Conservation (phyloP, 139 green algal species). For the Ostreobium quekettii region DNA sequence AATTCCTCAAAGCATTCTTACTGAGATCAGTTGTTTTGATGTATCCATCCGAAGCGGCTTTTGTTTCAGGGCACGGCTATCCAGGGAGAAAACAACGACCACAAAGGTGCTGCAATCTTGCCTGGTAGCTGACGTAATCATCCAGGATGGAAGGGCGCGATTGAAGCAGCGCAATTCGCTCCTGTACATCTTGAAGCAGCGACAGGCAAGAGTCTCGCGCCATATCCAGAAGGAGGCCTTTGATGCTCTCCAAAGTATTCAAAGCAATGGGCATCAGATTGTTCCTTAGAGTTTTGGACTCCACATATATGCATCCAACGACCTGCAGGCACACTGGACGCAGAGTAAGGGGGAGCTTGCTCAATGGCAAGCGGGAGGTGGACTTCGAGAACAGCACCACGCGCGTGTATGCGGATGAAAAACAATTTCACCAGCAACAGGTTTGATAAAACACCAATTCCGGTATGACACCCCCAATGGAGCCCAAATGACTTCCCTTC, state of each 20-base stretch:
- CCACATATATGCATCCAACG: conserved; percentile 49
- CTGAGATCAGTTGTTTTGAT: too few species aligned
- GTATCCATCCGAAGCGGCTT: too few species aligned
- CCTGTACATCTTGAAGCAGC: conserved; percentile 45
- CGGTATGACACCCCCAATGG: too few species aligned
- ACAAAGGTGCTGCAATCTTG: background rate
- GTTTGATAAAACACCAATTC: background rate
- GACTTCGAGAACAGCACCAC: too few species aligned
- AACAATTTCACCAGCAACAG: background rate
- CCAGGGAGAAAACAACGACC: background rate
- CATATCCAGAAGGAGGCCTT: conserved; percentile 55
- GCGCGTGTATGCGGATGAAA: too few species aligned
- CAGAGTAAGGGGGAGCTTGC: background rate
- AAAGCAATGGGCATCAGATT: conserved; percentile 50
- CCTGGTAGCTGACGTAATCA: conserved; percentile 58
- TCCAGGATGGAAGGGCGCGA: conserved; percentile 47
- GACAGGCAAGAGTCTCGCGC: conserved; percentile 41
- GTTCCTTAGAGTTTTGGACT: conserved; percentile 47
- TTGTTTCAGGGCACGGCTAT: too few species aligned
- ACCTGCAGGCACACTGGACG: too few species aligned
- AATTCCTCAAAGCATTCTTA: too few species aligned
- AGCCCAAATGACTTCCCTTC: too few species aligned
- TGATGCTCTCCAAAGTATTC: conserved; percentile 56
- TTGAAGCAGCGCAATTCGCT: conserved; percentile 41
- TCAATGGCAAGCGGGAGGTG: background rate